Conservation (phyloP, 2,329 filamentous ascomycete genomes). For the Neopestalotiopsis rosae region DNA sequence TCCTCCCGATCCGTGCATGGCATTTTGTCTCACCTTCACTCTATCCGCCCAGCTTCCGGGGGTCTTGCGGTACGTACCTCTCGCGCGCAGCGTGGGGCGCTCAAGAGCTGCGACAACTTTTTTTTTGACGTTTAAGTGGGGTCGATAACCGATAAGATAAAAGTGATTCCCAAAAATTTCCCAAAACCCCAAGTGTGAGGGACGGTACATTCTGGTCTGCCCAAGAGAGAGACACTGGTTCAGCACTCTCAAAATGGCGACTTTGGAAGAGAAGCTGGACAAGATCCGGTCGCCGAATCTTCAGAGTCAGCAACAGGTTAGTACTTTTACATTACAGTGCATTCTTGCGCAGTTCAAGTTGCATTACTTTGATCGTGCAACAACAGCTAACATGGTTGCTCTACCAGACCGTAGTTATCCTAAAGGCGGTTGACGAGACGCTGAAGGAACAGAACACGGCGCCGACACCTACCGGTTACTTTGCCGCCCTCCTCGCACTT, state of each 20-base stretch:
- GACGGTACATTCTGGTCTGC: constrained; percentile 13
- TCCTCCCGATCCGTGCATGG: neutral
- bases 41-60: neutral
- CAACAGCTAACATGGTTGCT: constrained; percentile 12
- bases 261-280: constrained; percentile 87
- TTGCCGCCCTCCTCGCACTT: constrained; percentile 90
- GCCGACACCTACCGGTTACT: constrained; percentile 87
- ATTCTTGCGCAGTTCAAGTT: constrained; percentile 13
- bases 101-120: neutral
- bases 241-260: constrained; percentile 49
- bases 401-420: constrained; percentile 77
- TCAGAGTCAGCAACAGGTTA: constrained; percentile 91
- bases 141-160: constrained; percentile 20
- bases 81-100: neutral
- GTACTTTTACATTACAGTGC: constrained; percentile 29
- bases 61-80: neutral
- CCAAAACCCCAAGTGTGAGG: constrained; percentile 20
- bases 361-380: neutral
- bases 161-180: constrained; percentile 29
- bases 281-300: constrained; percentile 97
- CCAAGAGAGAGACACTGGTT: constrained; percentile 17
- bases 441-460: constrained; percentile 86
- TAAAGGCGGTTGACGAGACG: constrained; percentile 91
- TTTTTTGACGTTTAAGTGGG: constrained; percentile 28
- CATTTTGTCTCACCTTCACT: neutral